Percentiles rank a stretch among this genome's conserved stretches.
Evolutionary conservation across 441 rosid species (phyloP).

Genomic region (Theobroma grandiflorum): DNA sequence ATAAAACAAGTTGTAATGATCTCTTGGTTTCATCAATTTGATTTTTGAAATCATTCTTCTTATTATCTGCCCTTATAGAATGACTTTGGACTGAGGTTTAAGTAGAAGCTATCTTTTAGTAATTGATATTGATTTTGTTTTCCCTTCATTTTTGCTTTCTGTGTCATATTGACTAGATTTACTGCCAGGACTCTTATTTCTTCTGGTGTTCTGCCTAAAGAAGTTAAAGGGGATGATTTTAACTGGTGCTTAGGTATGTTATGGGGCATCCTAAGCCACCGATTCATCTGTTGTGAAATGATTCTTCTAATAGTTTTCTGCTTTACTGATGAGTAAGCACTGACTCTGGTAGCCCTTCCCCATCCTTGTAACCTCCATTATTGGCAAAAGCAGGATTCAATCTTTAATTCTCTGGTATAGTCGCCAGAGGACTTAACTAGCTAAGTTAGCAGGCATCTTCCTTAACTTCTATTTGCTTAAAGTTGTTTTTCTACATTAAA

Average conservation of each 20-base stretch:
- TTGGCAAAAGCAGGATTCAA: neutral
- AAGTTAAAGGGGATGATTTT: neutral
- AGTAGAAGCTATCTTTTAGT: neutral
- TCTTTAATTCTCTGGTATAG: neutral
- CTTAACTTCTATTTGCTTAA: neutral
- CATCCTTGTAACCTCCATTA: neutral
- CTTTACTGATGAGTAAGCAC: neutral
- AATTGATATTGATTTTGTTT: neutral
- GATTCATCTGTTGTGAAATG: neutral
- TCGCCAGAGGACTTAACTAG: neutral
- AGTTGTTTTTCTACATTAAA: neutral
- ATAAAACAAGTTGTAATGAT: neutral
- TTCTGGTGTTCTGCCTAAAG: neutral
- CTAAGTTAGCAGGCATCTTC: neutral
- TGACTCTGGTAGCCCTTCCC: neutral
- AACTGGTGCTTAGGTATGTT: neutral
- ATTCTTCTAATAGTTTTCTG: neutral
- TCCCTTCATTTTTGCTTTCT: neutral
- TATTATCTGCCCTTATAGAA: neutral
- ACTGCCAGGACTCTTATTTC: neutral
- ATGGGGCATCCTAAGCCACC: neutral
- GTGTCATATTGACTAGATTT: neutral
- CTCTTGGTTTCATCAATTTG: neutral
- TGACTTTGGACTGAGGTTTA: neutral
- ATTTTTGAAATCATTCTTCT: neutral